These are phyloP conservation scores for Suillus plorans DNA, from an alignment of 768 basidiomycete species.

Conservation along the genomic window DNA sequence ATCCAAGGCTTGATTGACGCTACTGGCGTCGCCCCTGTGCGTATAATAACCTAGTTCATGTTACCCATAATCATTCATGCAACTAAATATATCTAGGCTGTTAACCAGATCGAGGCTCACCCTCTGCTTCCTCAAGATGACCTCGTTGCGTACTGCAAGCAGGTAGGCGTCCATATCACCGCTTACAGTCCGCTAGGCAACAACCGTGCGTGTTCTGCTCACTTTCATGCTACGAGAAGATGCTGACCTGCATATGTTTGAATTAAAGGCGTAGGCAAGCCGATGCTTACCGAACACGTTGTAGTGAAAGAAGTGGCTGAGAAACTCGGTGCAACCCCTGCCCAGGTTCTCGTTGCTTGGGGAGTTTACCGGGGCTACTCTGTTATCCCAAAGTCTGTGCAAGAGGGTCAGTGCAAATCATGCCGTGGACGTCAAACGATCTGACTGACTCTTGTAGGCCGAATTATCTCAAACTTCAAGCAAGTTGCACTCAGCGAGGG, in stretches of 20 bases:
- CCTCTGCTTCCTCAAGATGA: slow-evolving; percentile 77
- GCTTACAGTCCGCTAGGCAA: slow-evolving; percentile 79
- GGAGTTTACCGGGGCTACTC: slow-evolving; percentile 71
- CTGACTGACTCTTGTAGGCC: slow-evolving; percentile 33
- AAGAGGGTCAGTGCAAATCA: slow-evolving; percentile 39
- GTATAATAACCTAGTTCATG: slow-evolving; percentile 16
- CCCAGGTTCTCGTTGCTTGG: slow-evolving; percentile 86
- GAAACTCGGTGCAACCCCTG: slow-evolving; percentile 62
- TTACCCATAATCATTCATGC: slow-evolving; percentile 5
- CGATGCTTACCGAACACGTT: slow-evolving; percentile 67
- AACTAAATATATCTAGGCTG: slow-evolving; percentile 36
- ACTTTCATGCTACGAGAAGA: not conserved
- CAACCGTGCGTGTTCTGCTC: slow-evolving; percentile 52
- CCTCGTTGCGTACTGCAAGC: slow-evolving; percentile 65
- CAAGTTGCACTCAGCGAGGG: slow-evolving; percentile 66
- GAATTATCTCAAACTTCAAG: slow-evolving; percentile 76
- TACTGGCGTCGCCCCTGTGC: slow-evolving; percentile 71
- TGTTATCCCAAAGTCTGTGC: slow-evolving; percentile 84
- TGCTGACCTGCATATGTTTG: slow-evolving; percentile 1
- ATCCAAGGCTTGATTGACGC: slow-evolving; percentile 66
- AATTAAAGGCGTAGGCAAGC: slow-evolving; percentile 53
- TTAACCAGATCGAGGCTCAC: slow-evolving; percentile 85
- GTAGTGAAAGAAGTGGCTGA: slow-evolving; percentile 62
- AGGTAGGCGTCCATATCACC: slow-evolving; percentile 70
- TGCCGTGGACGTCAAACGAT: slow-evolving; percentile 6